Conservation (phyloP, 75 land plant genomes). For the Cryptomeria japonica region DNA sequence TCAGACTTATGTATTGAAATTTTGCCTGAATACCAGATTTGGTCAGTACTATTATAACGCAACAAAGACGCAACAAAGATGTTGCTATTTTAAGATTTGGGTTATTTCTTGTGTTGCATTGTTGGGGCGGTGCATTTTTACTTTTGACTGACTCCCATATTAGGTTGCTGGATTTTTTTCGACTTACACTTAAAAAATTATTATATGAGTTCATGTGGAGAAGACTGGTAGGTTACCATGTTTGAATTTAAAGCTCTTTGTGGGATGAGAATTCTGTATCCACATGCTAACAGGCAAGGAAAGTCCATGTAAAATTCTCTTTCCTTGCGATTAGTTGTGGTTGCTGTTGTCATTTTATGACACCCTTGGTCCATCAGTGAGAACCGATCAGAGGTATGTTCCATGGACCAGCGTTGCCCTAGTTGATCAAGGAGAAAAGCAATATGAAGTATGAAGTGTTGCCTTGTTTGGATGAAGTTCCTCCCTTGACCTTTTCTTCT, state of each 20-base stretch:
- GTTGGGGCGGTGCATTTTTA: background rate
- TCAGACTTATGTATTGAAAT: background rate
- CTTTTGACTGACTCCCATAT: background rate
- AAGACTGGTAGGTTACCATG: background rate
- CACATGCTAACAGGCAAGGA: background rate
- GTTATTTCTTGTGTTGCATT: background rate
- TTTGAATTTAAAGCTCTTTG: background rate
- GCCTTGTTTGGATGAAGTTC: no score
- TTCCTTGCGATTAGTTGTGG: background rate
- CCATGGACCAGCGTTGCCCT: no score
- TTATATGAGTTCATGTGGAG: background rate
- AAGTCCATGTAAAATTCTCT: background rate
- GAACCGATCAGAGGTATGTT: no score
- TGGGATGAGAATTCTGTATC: background rate
- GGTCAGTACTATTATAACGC: background rate
- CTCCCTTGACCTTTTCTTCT: no score
- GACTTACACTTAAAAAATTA: background rate
- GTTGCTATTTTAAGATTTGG: no score
- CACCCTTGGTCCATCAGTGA: no score
- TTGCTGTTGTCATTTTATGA: no score
- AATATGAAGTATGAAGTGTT: no score
- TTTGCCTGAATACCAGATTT: background rate
- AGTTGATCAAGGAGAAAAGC: no score
- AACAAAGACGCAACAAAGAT: no score
- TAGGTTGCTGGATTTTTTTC: background rate